Conservation (phyloP, 345 rosid genomes). For the Nasturtium officinale region DNA sequence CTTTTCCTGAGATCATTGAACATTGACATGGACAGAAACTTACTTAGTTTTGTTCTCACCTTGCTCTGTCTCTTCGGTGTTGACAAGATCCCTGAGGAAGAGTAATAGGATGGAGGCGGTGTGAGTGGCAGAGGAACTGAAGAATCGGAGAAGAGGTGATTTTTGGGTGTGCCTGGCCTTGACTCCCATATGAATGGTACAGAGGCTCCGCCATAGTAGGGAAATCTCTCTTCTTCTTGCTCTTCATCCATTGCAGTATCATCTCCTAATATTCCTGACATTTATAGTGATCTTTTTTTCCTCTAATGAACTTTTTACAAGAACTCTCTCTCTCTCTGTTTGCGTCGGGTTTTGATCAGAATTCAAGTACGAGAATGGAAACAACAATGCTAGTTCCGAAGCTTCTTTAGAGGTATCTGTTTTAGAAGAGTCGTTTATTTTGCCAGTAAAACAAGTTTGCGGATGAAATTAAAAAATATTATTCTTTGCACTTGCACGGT, state of each 20-base stretch:
- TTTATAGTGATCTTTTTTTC: background rate
- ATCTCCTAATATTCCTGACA: slow-evolving; percentile 27
- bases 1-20: slow-evolving; percentile 33
- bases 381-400: slow-evolving; percentile 11
- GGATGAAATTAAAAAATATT: slow-evolving; percentile 14
- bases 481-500: slow-evolving; percentile 32
- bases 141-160: slow-evolving; percentile 32
- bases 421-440: slow-evolving; percentile 5
- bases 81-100: slow-evolving; percentile 34
- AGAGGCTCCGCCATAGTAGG: slow-evolving; percentile 70
- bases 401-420: background rate
- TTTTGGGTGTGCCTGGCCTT: slow-evolving; percentile 85
- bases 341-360: slow-evolving; percentile 3
- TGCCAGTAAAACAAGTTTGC: slow-evolving; percentile 12
- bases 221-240: slow-evolving; percentile 29
- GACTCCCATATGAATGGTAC: slow-evolving; percentile 86
- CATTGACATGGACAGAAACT: slow-evolving; percentile 33
- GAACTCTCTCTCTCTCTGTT: slow-evolving; percentile 26
- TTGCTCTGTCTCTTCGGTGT: slow-evolving; percentile 32
- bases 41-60: slow-evolving; percentile 33
- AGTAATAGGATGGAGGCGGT: slow-evolving; percentile 59
- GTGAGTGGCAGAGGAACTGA: slow-evolving; percentile 47
- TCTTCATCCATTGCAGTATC: slow-evolving; percentile 32
- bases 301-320: background rate
- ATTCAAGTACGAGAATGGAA: background rate